Evolutionary conservation across 2,329 filamentous ascomycete species (phyloP).

Genomic region (Neofusicoccum parvum): DNA sequence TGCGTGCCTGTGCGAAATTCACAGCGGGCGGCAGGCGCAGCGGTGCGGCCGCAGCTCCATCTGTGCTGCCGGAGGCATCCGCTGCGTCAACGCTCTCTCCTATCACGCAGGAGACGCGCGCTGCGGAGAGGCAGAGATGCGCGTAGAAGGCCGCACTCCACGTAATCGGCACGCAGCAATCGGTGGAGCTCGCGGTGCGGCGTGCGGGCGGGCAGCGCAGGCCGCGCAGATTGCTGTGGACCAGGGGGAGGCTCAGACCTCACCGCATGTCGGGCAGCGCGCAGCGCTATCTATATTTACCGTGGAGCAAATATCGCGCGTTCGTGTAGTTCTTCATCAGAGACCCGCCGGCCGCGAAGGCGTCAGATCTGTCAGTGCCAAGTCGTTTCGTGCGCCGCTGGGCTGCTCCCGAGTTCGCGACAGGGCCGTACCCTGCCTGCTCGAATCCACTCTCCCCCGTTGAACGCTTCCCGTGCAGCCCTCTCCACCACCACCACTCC

Average conservation of each 20-base stretch:
- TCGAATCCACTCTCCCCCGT: constrained; percentile 17
- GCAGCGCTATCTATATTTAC: constrained; percentile 20
- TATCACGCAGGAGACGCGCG: neutral
- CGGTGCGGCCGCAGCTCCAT: constrained; percentile 14
- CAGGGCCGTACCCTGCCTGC: constrained; percentile 16
- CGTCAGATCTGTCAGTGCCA: constrained; percentile 19
- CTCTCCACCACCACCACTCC: constrained; percentile 1
- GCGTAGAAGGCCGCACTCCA: constrained; percentile 4
- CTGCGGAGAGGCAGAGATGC: constrained; percentile 14
- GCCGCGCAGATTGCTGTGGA: constrained; percentile 19
- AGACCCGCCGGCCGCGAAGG: constrained; percentile 14
- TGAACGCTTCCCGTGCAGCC: neutral
- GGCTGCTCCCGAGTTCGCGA: constrained; percentile 15
- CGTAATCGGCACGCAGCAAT: constrained; percentile 10
- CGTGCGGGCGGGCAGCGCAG: neutral
- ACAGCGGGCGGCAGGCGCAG: constrained; percentile 5
- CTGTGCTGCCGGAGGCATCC: constrained; percentile 19
- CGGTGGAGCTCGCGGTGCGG: neutral
- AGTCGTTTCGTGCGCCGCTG: constrained; percentile 19
- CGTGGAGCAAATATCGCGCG: constrained; percentile 14
- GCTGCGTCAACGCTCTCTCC: constrained; percentile 12
- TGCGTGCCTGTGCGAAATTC: constrained; percentile 18
- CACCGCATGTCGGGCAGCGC: constrained; percentile 13
- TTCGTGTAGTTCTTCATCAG: constrained; percentile 21
- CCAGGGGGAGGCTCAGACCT: constrained; percentile 21